These are phyloP conservation scores for Wolfiporia cocos DNA, from an alignment of 1,284 basidiomycete genomes.

Conservation along the genomic window DNA sequence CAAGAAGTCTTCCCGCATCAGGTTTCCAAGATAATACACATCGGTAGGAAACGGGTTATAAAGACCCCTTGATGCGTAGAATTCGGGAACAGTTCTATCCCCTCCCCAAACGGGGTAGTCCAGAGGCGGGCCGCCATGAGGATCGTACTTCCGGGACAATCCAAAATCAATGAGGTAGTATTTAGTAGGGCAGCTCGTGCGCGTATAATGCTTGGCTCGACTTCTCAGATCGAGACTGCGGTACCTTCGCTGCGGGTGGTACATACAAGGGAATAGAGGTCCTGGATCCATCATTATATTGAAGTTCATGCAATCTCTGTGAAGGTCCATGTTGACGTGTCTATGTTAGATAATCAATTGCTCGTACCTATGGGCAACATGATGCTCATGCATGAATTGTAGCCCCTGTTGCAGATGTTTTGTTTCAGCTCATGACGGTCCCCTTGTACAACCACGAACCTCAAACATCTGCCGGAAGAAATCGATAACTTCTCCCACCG, in stretches of 20 bases:
- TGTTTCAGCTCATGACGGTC: not conserved
- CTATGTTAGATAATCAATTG: not conserved
- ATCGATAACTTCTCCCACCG: conserved; percentile 15
- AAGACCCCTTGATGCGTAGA: conserved; percentile 6
- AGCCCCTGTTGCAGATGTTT: conserved; percentile 9
- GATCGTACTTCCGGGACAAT: conserved; percentile 23
- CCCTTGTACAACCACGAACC: not conserved
- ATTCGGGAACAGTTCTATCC: conserved; percentile 23
- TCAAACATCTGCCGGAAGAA: conserved; percentile 13
- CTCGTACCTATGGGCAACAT: conserved; percentile 14
- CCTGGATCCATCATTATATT: conserved; percentile 36
- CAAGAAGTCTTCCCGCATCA: conserved; percentile 22
- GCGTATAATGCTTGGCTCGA: conserved; percentile 20
- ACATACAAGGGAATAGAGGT: conserved; percentile 21
- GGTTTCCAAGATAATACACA: conserved; percentile 23
- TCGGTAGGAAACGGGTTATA: conserved; percentile 24
- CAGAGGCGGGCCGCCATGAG: conserved; percentile 3
- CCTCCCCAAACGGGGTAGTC: conserved; percentile 13
- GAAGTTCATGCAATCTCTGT: conserved; percentile 31
- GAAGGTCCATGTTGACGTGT: not conserved
- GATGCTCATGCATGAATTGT: conserved; percentile 14
- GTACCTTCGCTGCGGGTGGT: conserved; percentile 17
- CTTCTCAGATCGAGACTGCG: conserved; percentile 13
- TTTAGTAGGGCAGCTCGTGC: conserved; percentile 22
- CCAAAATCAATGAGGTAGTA: conserved; percentile 34